Percentiles rank a stretch among this genome's conserved stretches.
phyloP scores from a whole-genome alignment of 2,329 filamentous ascomycete species.

The Xylaria sp. region DNA sequence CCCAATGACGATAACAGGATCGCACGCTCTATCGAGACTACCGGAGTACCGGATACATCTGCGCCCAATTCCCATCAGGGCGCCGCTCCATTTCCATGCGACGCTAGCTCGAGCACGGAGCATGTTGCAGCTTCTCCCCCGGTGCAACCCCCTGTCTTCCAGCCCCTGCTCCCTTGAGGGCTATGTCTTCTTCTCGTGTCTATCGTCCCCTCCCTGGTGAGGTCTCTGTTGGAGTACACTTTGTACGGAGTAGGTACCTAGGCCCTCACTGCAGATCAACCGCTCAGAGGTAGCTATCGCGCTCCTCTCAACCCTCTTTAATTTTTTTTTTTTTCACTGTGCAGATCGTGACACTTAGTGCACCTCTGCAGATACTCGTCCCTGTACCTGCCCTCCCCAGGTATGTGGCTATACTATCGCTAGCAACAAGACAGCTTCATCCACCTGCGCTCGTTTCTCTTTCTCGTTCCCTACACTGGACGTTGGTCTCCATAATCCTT shows the following conservation, averaged over 20 bases:
- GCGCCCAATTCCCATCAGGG: constrained; percentile 17
- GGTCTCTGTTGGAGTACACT: constrained; percentile 5
- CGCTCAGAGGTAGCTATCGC: neutral
- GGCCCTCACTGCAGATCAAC: no score
- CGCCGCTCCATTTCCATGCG: constrained; percentile 22
- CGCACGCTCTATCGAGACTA: neutral
- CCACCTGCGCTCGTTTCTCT: constrained; percentile 2
- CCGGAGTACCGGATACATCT: constrained; percentile 20
- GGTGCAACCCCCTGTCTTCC: constrained; percentile 16
- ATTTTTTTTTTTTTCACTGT: neutral
- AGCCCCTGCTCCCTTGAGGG: neutral
- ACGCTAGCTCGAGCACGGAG: constrained; percentile 33
- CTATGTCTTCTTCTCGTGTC: constrained; percentile 1
- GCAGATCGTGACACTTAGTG: neutral
- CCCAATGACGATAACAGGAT: constrained; percentile 21
- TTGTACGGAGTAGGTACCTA: no score
- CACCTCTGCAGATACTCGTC: neutral
- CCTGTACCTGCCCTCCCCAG: neutral
- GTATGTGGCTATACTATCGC: neutral
- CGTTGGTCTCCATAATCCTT: constrained; percentile 11
- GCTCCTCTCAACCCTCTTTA: neutral
- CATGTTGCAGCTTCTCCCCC: constrained; percentile 30
- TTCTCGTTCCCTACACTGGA: neutral
- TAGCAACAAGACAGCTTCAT: constrained; percentile 1
- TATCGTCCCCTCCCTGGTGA: neutral